Evolutionary conservation across 148 eudicot species (phyloP), one percentile per base, ranked within the genome.

Genomic region (Rhododendron ovatum): DNA sequence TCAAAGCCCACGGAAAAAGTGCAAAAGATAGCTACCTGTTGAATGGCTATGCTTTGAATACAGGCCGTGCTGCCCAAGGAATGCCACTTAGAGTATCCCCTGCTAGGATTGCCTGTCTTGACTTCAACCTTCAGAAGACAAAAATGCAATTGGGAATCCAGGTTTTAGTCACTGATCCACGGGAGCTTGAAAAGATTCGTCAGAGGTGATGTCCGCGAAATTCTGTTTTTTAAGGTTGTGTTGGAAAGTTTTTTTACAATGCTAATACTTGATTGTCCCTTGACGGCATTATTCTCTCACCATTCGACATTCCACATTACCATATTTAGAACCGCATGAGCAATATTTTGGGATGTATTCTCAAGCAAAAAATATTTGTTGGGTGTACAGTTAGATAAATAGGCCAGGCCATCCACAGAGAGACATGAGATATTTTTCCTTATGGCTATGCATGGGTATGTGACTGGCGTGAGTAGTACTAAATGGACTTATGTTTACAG

Each of bases 41-140:
- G 86, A 95, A 92, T 89, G 99, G 99, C 48, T 97, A 97, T 94
- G 99, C 99, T 87, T 96, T 97, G 50, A 97, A 97, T 89, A 95
- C 98, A 26, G 99, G 99, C 9, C 98, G 98, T 86, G 99, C 99
- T 85, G 98, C 99, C 78, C 99, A 97, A 89, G 99, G 99, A 81
- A 97, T 95, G 99, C 99, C 99, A 55, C 86, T 90, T 84, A 91
- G 92, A 88, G 98, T 97, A 88, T 86, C 96, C 87, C 98, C 99
- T 33, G 99, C 99, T 9, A 92, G 89, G 87, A 95, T 95, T 89
- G 99, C 99, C 28, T 96, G 99, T 89, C 98, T 96, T 73, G 99
- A 95, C 87, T 94, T 95, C 79, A 95, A 97, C 88, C 98, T 96
- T 80, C 99, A 97, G 88, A 97, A 93, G 89, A 97, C 98, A 22